These are phyloP conservation scores for Solanum hybrid DNA, from an alignment of 305 asterid genomes.

Conservation along the genomic window DNA sequence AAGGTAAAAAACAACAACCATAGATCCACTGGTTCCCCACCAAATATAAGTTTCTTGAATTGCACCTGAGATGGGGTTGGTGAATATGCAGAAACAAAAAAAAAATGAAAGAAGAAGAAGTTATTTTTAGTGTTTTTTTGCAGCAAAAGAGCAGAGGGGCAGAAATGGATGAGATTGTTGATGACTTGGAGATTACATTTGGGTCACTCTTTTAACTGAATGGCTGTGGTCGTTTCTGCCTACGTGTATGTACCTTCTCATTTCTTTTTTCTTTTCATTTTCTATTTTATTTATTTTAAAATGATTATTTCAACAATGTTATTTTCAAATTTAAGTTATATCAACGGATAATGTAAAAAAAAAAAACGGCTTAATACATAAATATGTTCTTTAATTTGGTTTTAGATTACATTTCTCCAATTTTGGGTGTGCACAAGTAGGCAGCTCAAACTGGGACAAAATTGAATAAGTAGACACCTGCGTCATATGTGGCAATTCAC, in stretches of 20 bases:
- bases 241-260: background rate
- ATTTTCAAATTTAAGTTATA: no score
- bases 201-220: background rate
- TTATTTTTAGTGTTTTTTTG: background rate
- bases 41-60: background rate
- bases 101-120: background rate
- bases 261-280: background rate
- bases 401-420: no score
- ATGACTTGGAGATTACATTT: conserved; percentile 7
- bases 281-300: background rate
- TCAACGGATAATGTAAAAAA: no score
- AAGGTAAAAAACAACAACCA: background rate
- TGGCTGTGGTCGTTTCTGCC: background rate
- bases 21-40: background rate
- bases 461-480: no score
- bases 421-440: no score
- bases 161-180: background rate
- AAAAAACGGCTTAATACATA: no score
- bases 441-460: no score
- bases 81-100: background rate
- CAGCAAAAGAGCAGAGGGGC: background rate
- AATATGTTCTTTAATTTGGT: no score
- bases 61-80: background rate
- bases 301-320: background rate
- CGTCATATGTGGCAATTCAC: no score